Percentiles rank a stretch among this genome's conserved stretches.
phyloP scores from a whole-genome alignment of 2,329 filamentous ascomycete species.

The Neurospora sp. region DNA sequence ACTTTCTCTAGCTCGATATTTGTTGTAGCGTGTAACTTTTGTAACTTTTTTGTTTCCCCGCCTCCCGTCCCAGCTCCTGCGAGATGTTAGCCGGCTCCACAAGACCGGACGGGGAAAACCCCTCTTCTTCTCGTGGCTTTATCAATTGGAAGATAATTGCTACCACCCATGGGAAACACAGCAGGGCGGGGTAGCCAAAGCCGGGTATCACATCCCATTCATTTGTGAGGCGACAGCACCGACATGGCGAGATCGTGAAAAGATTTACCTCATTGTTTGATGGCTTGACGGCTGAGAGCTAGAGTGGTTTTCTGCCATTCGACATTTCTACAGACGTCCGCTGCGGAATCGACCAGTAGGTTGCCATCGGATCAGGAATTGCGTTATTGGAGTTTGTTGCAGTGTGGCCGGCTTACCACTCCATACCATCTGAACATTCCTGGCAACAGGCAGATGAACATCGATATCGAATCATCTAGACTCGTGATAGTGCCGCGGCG shows the following conservation, averaged over 20 bases:
- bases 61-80: background rate
- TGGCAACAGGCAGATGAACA: background rate
- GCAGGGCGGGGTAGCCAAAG: slow-evolving; percentile 1
- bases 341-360: background rate
- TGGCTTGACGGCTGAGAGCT: background rate
- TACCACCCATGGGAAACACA: slow-evolving; percentile 1
- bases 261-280: background rate
- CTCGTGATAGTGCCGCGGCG: background rate
- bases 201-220: background rate
- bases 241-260: background rate
- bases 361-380: background rate
- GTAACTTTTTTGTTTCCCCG: background rate
- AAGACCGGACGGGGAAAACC: background rate
- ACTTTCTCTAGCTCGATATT: background rate
- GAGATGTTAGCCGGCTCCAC: background rate
- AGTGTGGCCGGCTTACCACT: background rate
- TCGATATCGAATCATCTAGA: background rate
- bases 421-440: background rate
- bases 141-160: background rate
- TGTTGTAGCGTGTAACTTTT: background rate
- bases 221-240: background rate
- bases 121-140: background rate
- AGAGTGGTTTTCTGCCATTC: background rate
- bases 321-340: background rate
- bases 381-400: background rate